Percentiles rank a stretch among this genome's conserved stretches.
phyloP scores from a whole-genome alignment of 2,329 filamentous ascomycete genomes.

The Mollisiaceae sp. region DNA sequence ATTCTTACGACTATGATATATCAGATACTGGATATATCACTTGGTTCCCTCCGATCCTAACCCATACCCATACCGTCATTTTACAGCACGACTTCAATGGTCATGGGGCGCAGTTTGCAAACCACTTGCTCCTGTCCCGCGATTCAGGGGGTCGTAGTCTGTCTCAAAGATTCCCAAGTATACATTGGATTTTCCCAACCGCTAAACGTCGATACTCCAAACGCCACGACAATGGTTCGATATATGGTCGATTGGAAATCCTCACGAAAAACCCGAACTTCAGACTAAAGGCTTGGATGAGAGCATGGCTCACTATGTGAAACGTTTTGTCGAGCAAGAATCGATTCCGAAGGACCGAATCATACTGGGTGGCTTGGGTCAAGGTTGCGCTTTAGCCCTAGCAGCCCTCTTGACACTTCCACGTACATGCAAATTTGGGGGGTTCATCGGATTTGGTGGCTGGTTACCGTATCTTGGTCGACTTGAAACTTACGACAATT shows the following conservation, averaged over 20 bases:
- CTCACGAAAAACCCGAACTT: constrained; percentile 20
- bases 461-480: background rate
- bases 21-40: too few relatives aligned
- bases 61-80: background rate
- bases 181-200: constrained; percentile 24
- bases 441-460: background rate
- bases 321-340: constrained; percentile 4
- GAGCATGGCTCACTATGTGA: constrained; percentile 17
- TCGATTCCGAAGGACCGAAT: constrained; percentile 34
- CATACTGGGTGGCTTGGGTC: constrained; percentile 52
- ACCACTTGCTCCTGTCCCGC: too few relatives aligned
- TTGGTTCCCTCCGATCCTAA: too few relatives aligned
- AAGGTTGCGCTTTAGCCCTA: constrained; percentile 40
- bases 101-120: background rate
- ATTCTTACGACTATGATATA: background rate
- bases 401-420: background rate
- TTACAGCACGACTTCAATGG: background rate
- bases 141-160: background rate
- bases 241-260: constrained; percentile 20
- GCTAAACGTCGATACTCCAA: constrained; percentile 10
- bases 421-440: background rate
- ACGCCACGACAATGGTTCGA: constrained; percentile 25
- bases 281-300: constrained; percentile 23
- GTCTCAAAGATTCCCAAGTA: constrained; percentile 44
- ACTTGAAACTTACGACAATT: background rate